Conservation (phyloP, 2,329 filamentous ascomycete species). For the Sporothrix brunneoviolacea region DNA sequence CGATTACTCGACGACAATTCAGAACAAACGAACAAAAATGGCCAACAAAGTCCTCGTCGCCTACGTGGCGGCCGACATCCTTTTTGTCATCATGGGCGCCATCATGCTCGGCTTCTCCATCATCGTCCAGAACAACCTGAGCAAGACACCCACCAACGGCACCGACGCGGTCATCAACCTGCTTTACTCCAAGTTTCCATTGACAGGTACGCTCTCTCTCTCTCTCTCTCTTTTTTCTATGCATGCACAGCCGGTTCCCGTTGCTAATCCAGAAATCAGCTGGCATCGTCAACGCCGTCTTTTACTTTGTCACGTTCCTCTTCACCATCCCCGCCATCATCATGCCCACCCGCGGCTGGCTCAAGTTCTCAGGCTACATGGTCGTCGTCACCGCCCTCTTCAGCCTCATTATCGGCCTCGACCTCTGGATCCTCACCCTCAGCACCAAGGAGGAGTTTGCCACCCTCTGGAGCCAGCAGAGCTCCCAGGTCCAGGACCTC, state of each 20-base stretch:
- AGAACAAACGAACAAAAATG: constrained; percentile 35
- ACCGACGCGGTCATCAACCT: constrained; percentile 44
- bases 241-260: too few relatives aligned
- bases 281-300: constrained; percentile 63
- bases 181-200: constrained; percentile 47
- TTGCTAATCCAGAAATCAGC: constrained; percentile 34
- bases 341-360: constrained; percentile 59
- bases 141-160: constrained; percentile 38
- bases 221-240: not conserved
- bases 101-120: constrained; percentile 50
- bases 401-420: constrained; percentile 58
- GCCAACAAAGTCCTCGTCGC: constrained; percentile 48
- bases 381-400: constrained; percentile 56
- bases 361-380: constrained; percentile 63
- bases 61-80: constrained; percentile 40
- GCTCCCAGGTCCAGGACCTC: constrained; percentile 53
- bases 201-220: constrained; percentile 33
- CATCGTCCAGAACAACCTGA: constrained; percentile 42
- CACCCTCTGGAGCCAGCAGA: constrained; percentile 53
- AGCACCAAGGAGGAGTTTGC: constrained; percentile 57
- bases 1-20: not conserved
- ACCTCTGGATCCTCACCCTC: constrained; percentile 68
- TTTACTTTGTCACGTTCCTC: constrained; percentile 65
- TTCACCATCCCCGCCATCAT: constrained; percentile 65
- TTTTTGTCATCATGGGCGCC: constrained; percentile 48